Evolutionary conservation across 768 basidiomycete species (phyloP).

Genomic region (Jaapia argillacea): DNA sequence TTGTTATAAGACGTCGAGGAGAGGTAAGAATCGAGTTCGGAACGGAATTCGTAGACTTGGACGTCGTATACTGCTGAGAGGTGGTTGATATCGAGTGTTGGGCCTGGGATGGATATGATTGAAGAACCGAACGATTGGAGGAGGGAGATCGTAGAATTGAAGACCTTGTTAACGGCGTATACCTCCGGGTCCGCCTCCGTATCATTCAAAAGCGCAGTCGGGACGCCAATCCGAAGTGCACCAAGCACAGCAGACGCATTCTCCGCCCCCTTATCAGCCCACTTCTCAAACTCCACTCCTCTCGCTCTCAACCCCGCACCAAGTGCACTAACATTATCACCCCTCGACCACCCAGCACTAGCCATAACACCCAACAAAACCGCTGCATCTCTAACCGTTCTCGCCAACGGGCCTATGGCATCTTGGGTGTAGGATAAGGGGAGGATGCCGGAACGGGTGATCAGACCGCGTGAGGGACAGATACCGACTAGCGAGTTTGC

Average conservation of each 20-base stretch:
- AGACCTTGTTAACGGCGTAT: background rate
- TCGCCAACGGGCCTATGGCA: background rate
- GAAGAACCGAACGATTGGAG: background rate
- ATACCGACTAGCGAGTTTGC: conserved; percentile 1
- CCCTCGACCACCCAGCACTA: background rate
- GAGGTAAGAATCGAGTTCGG: background rate
- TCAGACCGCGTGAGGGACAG: background rate
- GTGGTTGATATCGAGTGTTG: background rate
- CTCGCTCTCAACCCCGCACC: background rate
- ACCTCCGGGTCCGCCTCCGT: background rate
- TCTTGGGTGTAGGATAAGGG: background rate
- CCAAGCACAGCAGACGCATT: background rate
- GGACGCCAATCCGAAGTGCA: background rate
- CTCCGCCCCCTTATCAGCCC: background rate
- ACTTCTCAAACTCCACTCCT: background rate
- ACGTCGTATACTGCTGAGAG: conserved; percentile 1
- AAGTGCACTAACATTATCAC: background rate
- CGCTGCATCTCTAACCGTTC: background rate
- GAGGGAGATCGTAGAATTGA: background rate
- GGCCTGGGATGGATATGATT: background rate
- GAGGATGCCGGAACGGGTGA: background rate
- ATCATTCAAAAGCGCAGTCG: background rate
- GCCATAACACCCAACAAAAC: background rate
- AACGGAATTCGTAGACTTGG: background rate
- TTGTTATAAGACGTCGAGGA: background rate